Evolutionary conservation across 2,329 filamentous ascomycete species (phyloP).

Genomic region (Diplodia corticola): DNA sequence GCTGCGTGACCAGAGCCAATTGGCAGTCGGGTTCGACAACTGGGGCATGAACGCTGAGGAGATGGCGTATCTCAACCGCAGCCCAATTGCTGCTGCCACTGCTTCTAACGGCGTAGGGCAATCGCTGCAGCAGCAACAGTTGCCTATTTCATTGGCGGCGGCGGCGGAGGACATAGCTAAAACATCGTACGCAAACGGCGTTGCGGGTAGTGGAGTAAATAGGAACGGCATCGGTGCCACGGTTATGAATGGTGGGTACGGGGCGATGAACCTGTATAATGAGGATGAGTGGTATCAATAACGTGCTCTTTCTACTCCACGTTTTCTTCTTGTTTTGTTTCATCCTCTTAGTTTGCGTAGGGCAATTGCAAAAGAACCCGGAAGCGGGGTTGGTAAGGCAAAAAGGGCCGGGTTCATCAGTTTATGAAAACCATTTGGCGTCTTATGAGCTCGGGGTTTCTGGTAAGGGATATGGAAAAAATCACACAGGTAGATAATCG

Average conservation of each 20-base stretch:
- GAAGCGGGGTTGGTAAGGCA: background rate
- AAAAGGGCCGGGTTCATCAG: background rate
- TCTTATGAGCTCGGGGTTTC: background rate
- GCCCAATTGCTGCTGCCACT: background rate
- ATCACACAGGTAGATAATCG: background rate
- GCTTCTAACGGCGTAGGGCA: background rate
- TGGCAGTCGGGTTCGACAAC: constrained; percentile 63
- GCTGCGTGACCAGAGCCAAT: constrained; percentile 61
- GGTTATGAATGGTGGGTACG: constrained; percentile 30
- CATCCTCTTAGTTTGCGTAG: background rate
- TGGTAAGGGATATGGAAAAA: background rate
- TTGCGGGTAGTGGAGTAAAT: constrained; percentile 25
- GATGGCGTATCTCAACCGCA: constrained; percentile 5
- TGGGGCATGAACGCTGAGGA: constrained; percentile 47
- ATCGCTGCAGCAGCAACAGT: background rate
- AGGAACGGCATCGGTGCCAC: constrained; percentile 26
- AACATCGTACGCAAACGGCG: background rate
- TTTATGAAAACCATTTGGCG: background rate
- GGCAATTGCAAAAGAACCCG: background rate
- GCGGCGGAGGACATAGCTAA: background rate
- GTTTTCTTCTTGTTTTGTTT: background rate
- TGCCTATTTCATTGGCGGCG: background rate
- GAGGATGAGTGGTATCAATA: constrained; percentile 46
- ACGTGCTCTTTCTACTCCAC: constrained; percentile 17
- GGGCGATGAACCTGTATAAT: constrained; percentile 37